Evolutionary conservation across 192 early-diverging fungal species (phyloP).

Genomic region (Entomortierella chlamydospora): DNA sequence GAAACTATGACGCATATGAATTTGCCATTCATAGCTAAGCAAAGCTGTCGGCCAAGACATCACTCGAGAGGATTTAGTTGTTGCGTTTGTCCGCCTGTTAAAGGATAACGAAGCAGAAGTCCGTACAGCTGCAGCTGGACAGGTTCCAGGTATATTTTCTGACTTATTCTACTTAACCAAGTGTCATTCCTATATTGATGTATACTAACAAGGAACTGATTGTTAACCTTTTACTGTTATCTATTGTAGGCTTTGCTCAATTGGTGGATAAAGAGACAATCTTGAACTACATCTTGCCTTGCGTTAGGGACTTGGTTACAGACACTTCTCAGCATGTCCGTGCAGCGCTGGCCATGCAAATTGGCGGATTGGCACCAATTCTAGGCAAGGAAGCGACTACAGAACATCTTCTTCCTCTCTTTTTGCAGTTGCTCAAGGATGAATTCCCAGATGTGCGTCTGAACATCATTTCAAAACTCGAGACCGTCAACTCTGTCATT

Average conservation of each 20-base stretch:
- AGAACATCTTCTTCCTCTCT: slow-evolving; percentile 92
- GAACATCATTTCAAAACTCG: slow-evolving; percentile 98
- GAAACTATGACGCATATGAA: neutral
- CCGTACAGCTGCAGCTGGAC: slow-evolving; percentile 91
- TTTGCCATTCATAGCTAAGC: slow-evolving; percentile 63
- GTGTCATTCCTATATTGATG: too few relatives aligned
- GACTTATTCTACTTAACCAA: too few relatives aligned
- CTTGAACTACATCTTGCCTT: slow-evolving; percentile 85
- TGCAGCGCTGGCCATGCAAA: slow-evolving; percentile 93
- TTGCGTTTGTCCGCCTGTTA: slow-evolving; percentile 86
- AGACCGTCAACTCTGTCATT: slow-evolving; percentile 94
- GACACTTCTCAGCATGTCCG: slow-evolving; percentile 98
- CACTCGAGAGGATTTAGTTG: slow-evolving; percentile 86
- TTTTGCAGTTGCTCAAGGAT: slow-evolving; percentile 97
- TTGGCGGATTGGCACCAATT: slow-evolving; percentile 94
- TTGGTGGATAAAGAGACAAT: slow-evolving; percentile 85
- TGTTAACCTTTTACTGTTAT: neutral
- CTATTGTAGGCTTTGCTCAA: slow-evolving; percentile 62
- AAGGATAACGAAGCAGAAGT: slow-evolving; percentile 99
- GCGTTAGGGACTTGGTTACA: slow-evolving; percentile 91
- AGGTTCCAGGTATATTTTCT: slow-evolving; percentile 77
- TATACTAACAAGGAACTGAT: neutral
- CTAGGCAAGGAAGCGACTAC: slow-evolving; percentile 95
- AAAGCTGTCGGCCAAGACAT: slow-evolving; percentile 84
- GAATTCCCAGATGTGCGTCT: slow-evolving; percentile 97